Evolutionary conservation across 768 basidiomycete species (phyloP), one percentile per base, ranked within the genome.

Genomic region (Lactifluus volemus): DNA sequence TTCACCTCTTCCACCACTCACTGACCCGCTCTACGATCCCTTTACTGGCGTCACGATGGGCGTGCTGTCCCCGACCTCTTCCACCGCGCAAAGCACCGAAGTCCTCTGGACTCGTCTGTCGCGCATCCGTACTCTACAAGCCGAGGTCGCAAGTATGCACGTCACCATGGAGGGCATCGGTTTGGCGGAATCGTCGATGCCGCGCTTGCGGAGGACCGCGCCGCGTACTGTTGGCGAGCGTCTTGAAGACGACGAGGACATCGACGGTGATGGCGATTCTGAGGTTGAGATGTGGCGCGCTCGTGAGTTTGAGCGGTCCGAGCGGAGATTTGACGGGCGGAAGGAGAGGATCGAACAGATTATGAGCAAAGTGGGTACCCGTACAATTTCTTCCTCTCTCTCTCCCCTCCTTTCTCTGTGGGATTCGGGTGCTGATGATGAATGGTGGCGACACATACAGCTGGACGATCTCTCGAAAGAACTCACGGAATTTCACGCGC

Each of bases 121-220:
- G 19, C 78, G 78, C 48, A 84, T 91, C n/a, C 70, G 88, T 63
- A 84, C 84, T 41, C 71, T 91, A 34, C 88, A 91, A 70, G 82
- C 79, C 57, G 82, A 88, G 64, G 82, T 91, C 38, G 84, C 88
- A 5, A 76, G 74, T 64, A 82, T 88, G 80, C 89, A 90, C 68
- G 72, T 84, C 10, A 82, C 85, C 29, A 87, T 91, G 86, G 89
- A 91, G 70, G 79, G 79, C 44, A 77, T 86, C 49, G 82, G 84
- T 1, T 65, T 72, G 25, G 56, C 38, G 1, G 51, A 65, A 14
- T 41, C 53, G 8, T 39, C n/a, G 4, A 39, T 50, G 45, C 25
- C 62, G 2, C 59, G 34, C 9, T 7, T 63, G 53, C 59, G 48
- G 38, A 63, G 17, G 30, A 4, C 55, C 9, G 15, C 49, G 15